phyloP scores from a whole-genome alignment of 2,329 filamentous ascomycete genomes.

The Colletotrichum sp. region DNA sequence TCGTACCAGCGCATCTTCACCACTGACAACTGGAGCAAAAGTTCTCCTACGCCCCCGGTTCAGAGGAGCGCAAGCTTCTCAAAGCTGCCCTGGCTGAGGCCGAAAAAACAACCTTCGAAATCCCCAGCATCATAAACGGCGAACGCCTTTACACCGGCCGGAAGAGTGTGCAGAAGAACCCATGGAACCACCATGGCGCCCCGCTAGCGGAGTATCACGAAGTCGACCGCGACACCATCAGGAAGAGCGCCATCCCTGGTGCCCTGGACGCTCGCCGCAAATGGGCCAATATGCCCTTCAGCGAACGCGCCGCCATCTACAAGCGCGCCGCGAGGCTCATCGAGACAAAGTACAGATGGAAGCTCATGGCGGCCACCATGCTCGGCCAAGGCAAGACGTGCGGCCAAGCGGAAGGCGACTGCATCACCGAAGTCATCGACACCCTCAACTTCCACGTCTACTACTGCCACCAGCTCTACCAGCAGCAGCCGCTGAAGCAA shows the following conservation, averaged over 20 bases:
- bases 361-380: background rate
- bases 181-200: background rate
- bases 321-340: background rate
- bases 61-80: background rate
- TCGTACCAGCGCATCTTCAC: background rate
- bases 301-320: background rate
- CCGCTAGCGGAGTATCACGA: background rate
- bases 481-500: background rate
- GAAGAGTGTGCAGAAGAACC: background rate
- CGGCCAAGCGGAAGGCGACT: background rate
- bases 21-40: background rate
- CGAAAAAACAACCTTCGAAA: background rate
- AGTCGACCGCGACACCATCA: background rate
- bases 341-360: background rate
- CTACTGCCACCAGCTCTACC: background rate
- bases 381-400: background rate
- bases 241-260: background rate
- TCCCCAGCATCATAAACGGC: background rate
- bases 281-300: background rate
- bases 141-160: background rate
- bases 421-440: background rate
- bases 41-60: background rate
- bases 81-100: background rate
- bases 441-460: background rate
- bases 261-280: background rate